phyloP scores from a whole-genome alignment of 2,329 filamentous ascomycete genomes.

The Lecanicillium sp. region DNA sequence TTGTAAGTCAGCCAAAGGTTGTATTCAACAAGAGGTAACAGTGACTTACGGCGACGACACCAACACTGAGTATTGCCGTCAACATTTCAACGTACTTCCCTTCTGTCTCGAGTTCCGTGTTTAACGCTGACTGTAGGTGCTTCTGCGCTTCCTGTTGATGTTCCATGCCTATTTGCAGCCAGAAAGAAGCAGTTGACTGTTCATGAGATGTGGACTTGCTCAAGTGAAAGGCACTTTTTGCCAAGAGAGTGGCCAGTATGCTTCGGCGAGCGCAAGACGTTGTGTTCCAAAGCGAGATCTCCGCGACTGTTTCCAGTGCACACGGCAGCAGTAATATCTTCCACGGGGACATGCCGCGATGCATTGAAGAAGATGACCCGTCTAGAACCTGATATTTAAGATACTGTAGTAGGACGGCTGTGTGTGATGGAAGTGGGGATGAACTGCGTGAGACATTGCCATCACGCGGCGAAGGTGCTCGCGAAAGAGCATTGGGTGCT shows the following conservation, averaged over 20 bases:
- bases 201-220: slow-evolving; percentile 13
- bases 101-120: slow-evolving; percentile 23
- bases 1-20: too few species aligned
- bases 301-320: slow-evolving; percentile 31
- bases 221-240: slow-evolving; percentile 34
- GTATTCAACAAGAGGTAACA: too few species aligned
- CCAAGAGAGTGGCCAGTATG: slow-evolving; percentile 30
- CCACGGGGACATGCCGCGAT: slow-evolving; percentile 33
- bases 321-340: slow-evolving; percentile 33
- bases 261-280: slow-evolving; percentile 28
- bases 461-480: not conserved
- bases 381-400: slow-evolving; percentile 21
- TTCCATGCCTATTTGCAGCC: slow-evolving; percentile 19
- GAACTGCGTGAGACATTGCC: not conserved
- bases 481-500: not conserved
- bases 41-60: slow-evolving; percentile 14
- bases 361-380: slow-evolving; percentile 18
- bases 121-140: slow-evolving; percentile 24
- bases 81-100: slow-evolving; percentile 36
- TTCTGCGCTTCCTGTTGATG: slow-evolving; percentile 23
- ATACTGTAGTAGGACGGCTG: slow-evolving; percentile 19
- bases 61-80: slow-evolving; percentile 31
- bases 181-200: slow-evolving; percentile 14
- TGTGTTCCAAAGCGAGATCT: slow-evolving; percentile 30
- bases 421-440: slow-evolving; percentile 10